Base-by-base conservation (phyloP, 805 yeast genomes). In the Wickerhamomyces alni region DNA sequence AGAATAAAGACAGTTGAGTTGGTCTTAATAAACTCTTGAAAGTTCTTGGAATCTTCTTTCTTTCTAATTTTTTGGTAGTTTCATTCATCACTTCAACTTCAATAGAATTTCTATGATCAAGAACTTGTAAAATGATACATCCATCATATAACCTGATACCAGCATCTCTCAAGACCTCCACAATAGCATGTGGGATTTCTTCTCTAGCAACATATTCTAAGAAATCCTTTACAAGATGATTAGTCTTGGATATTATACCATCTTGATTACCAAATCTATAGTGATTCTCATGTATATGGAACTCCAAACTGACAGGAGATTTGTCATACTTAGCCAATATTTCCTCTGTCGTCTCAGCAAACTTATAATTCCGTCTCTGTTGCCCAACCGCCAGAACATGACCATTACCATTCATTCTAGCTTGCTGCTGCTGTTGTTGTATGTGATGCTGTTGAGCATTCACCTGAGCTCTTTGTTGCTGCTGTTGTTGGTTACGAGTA, bases 211-310 rank as follows among this genome's bases (percentile, higher is more conserved):
- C 83, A 54, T 80, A 84, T 47, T 81, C 79, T 44, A 91, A 64
- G 52, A 93, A 93, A 46, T 81, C 85, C 57, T 81, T 83, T 36
- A 87, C 75, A 56, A 85, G 74, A 13, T 87, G 82, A 44, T 86
- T 84, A 51, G 74, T 74, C 54, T 83, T 83, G 7, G 95, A 88
- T 30, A 93, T 83, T 36, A 85, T 74, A 8, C 94, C 87, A 51
- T 89, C 97, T 37, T 84, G 91, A 47, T 85, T 86, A 46, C 95
- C 94, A 65, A 91, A 89, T 44, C 95, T 75, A 59, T 80, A 91
- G 62, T 89, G 95, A 41, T 87, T 87, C 51, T 87, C 93, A 61
- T 86, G 89, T 18, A 91, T 87, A 54, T 91, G 97, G 52, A 91
- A 81, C 47, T 80, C 95, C 43, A 91, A 63, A 30, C 95, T 84